Conservation (phyloP, 192 early-diverging fungal genomes). For the Lunasporangiospora selenospora region DNA sequence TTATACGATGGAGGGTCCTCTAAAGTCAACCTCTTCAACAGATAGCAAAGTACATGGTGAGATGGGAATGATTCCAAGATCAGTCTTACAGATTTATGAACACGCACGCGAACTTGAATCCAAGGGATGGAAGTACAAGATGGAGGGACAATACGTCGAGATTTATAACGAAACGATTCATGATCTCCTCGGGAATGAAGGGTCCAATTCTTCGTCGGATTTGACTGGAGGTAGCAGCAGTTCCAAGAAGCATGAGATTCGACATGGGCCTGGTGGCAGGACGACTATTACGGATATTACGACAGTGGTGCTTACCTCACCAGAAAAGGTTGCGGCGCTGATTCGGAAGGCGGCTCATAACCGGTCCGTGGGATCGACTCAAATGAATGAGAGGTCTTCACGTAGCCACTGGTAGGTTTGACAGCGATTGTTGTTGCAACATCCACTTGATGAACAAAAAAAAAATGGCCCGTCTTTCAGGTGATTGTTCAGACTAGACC, state of each 20-base stretch:
- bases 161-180: conserved; percentile 96
- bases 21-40: conserved; percentile 37
- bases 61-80: conserved; percentile 94
- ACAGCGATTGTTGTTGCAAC: no score
- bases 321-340: conserved; percentile 74
- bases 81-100: conserved; percentile 90
- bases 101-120: conserved; percentile 69
- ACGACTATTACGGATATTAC: conserved; percentile 82
- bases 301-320: conserved; percentile 73
- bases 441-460: no score
- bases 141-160: conserved; percentile 92
- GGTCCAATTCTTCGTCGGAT: conserved; percentile 17
- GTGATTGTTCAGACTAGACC: no score
- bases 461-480: no score
- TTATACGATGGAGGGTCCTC: conserved; percentile 79
- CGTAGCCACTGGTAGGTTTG: conserved; percentile 77
- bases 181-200: conserved; percentile 70
- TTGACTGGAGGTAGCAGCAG: no score
- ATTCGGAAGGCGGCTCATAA: conserved; percentile 79
- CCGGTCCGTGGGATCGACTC: conserved; percentile 91
- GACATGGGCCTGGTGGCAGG: conserved; percentile 77
- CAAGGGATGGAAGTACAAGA: conserved; percentile 88
- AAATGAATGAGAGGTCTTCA: conserved; percentile 94
- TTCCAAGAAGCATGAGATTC: conserved; percentile 85
- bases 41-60: no score